Evolutionary conservation across 352 stramenopile species (phyloP), one percentile per base, ranked within the genome.

Genomic region (Pythium phragmitis): DNA sequence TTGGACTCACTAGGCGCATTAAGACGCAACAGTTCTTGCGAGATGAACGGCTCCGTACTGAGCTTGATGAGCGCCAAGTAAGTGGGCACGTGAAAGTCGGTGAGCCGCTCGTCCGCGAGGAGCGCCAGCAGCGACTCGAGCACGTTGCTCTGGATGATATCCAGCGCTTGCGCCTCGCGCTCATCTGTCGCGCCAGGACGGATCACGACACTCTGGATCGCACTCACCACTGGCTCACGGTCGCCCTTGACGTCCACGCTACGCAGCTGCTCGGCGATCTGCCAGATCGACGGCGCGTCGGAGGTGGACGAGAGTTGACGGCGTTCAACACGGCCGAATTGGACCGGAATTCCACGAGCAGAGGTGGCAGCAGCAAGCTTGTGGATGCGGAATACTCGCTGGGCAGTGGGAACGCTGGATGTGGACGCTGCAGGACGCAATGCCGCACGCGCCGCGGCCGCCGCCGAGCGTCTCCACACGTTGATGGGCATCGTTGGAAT

Each of bases 1-100:
- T 33, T n/a, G 14, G 16, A 46, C 57, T 8, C 71, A 57, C 53
- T 46, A 23, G 70, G 42, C 9, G 73, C 71, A 2, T 83, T 66
- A 30, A 92, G 71, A n/a, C 78, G 73, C 51, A 85, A 9, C 5
- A 92, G 73, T 57, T 89, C 81, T 37, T 88, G 76, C 28, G 64
- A 59, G 46, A 91, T 60, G 0, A 87, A 58, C 39, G 81, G 58
- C 50, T 88, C 70, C 30, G 65, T 73, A 17, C 79, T 84, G 23
- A 89, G 57, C 16, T 77, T 74, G 57, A 92, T 92, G 23, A 92
- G 74, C 23, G 73, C 64, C 43, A 92, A 68, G 55, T 87, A 91
- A 46, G 81, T 67, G 23, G 80, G 78, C 3, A 92, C 70, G 53
- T 88, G 73, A 43, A 92, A 69, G 59, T 77, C 67, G 16, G 78